A percentile compares a stretch with the other conserved stretches of the same genome.
These are phyloP conservation scores for Casuarina equisetifolia DNA, from an alignment of 306 rosid species.

Conservation along the genomic window DNA sequence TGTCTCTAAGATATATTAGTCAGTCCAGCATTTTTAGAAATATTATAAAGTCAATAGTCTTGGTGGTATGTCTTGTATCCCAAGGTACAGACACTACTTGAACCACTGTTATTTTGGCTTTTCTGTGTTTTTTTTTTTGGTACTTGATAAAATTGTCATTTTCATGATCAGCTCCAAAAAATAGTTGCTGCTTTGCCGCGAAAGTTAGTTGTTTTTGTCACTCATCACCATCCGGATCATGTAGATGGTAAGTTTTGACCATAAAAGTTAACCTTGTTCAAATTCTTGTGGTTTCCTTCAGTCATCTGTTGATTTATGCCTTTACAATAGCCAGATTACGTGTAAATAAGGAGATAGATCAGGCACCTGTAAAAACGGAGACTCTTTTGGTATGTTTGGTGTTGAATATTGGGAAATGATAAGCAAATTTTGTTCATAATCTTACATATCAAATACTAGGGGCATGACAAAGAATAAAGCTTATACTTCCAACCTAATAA, in stretches of 20 bases:
- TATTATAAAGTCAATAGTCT: neutral
- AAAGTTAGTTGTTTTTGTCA: constrained; percentile 74
- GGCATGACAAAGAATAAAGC: neutral
- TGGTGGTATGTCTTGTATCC: neutral
- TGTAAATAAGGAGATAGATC: neutral
- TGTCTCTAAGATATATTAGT: neutral
- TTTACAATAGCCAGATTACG: neutral
- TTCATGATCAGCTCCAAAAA: constrained; percentile 63
- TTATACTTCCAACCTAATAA: neutral
- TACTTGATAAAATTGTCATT: constrained; percentile 26
- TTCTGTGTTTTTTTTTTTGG: constrained; percentile 16
- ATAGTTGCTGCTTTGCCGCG: constrained; percentile 71
- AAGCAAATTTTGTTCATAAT: neutral
- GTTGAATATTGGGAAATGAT: neutral
- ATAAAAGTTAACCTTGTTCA: neutral
- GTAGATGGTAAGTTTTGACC: constrained; percentile 65
- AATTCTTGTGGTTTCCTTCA: neutral
- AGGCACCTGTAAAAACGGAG: neutral
- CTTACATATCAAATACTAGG: neutral
- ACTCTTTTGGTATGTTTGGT: neutral
- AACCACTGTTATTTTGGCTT: constrained; percentile 8
- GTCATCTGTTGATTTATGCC: neutral
- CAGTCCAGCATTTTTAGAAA: neutral
- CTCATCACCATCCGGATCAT: constrained; percentile 86
- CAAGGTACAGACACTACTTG: neutral